These are phyloP conservation scores for Coffea humblotiana DNA, from an alignment of 305 asterid species.

Conservation along the genomic window DNA sequence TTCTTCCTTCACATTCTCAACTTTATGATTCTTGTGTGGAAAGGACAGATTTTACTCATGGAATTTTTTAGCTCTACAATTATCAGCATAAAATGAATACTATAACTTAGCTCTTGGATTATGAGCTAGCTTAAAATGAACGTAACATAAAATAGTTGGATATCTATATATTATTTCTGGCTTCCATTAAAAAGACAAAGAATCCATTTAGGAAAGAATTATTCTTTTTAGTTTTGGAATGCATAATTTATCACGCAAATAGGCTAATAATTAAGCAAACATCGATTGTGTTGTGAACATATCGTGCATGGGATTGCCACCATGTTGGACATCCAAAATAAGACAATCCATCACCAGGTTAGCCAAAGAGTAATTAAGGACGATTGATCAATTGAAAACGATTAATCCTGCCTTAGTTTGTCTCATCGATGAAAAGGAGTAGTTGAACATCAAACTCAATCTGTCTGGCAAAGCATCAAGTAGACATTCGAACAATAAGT, in stretches of 20 bases:
- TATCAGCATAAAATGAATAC: too few relatives aligned
- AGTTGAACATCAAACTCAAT: not conserved
- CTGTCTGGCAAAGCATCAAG: not conserved
- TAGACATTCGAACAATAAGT: not conserved
- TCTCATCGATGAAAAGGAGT: not conserved
- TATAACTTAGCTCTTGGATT: too few relatives aligned
- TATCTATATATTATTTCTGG: not conserved
- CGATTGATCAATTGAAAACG: not conserved
- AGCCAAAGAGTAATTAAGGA: not conserved
- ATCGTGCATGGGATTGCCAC: not conserved
- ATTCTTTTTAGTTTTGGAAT: too few relatives aligned
- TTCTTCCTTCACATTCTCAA: not conserved
- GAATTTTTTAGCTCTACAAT: not conserved
- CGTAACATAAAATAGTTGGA: not conserved
- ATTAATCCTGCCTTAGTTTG: not conserved
- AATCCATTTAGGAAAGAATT: not conserved
- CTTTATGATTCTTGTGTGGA: not conserved
- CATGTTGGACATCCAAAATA: slow-evolving; percentile 2
- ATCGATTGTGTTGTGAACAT: not conserved
- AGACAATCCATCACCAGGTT: not conserved
- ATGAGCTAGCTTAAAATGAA: not conserved
- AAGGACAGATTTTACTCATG: not conserved
- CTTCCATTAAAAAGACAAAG: not conserved
- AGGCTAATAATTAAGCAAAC: not conserved
- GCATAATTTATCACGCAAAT: not conserved